Evolutionary conservation across 257 asterid genomes (phyloP).

Genomic region (Osmanthus fragrans): DNA sequence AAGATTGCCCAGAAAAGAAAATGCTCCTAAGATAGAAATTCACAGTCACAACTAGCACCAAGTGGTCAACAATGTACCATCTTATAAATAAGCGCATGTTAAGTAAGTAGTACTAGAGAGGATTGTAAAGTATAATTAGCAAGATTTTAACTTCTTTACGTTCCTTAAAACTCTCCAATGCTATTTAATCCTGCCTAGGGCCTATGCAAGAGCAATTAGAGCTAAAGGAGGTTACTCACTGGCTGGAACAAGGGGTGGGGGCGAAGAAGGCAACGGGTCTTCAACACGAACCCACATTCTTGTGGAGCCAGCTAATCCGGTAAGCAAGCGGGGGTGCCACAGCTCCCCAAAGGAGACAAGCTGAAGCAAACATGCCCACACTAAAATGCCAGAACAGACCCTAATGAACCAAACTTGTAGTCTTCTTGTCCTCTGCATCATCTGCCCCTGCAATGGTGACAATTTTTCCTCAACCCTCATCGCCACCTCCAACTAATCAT

Average conservation of each 20-base stretch:
- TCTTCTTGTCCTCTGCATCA: slow-evolving; percentile 59
- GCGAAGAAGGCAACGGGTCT: slow-evolving; percentile 39
- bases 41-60: not conserved
- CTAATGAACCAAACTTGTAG: slow-evolving; percentile 87
- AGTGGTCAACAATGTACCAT: not conserved
- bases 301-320: slow-evolving; percentile 47
- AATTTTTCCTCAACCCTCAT: slow-evolving; percentile 30
- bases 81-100: not conserved
- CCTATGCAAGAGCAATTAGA: not conserved
- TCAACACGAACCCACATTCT: slow-evolving; percentile 48
- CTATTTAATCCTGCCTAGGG: not conserved
- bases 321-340: slow-evolving; percentile 68
- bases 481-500: not conserved
- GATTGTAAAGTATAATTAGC: not conserved
- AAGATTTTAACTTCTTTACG: not conserved
- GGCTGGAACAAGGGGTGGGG: slow-evolving; percentile 46
- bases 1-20: not conserved
- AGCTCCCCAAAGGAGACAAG: slow-evolving; percentile 77
- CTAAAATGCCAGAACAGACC: slow-evolving; percentile 81
- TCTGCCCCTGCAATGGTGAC: slow-evolving; percentile 57
- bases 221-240: slow-evolving; percentile 55
- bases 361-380: slow-evolving; percentile 94
- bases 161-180: not conserved
- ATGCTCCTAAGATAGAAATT: not conserved
- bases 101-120: not conserved